Conservation (phyloP, 768 basidiomycete genomes). For the Cystobasidium tubakii region DNA sequence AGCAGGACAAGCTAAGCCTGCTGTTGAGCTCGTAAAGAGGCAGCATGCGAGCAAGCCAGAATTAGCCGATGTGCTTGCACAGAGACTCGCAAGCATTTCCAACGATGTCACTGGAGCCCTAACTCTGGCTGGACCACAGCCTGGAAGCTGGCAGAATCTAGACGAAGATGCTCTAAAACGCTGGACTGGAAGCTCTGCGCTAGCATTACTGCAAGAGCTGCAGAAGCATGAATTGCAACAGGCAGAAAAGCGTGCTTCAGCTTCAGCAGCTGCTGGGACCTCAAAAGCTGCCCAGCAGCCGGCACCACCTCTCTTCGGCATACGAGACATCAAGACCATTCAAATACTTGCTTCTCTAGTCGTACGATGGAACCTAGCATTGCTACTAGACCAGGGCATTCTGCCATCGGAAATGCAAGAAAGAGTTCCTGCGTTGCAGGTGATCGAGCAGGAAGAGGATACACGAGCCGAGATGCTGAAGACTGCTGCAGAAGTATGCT, state of each 20-base stretch:
- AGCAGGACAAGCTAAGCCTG: conserved; percentile 1
- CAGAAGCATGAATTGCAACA: background rate
- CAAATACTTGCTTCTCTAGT: background rate
- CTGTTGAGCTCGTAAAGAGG: background rate
- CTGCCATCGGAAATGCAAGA: conserved; percentile 29
- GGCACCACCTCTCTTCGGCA: conserved; percentile 10
- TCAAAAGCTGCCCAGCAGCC: conserved; percentile 12
- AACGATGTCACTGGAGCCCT: background rate
- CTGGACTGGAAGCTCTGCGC: background rate
- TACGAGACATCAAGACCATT: conserved; percentile 27
- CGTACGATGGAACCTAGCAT: conserved; percentile 17
- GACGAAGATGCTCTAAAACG: conserved; percentile 4
- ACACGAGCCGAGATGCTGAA: background rate
- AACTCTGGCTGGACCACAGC: background rate
- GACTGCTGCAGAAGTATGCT: background rate
- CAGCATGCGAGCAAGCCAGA: background rate
- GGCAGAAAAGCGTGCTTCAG: background rate
- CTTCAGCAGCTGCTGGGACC: background rate
- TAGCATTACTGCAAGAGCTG: background rate
- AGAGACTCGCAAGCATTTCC: background rate
- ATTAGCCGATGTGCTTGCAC: background rate
- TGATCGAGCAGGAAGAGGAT: conserved; percentile 21
- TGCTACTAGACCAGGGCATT: conserved; percentile 3
- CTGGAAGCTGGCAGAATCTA: background rate
- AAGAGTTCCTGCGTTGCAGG: background rate